Evolutionary conservation across 2,329 filamentous ascomycete species (phyloP), one percentile per base, ranked within the genome.

Genomic region (Aureobasidium sp.): DNA sequence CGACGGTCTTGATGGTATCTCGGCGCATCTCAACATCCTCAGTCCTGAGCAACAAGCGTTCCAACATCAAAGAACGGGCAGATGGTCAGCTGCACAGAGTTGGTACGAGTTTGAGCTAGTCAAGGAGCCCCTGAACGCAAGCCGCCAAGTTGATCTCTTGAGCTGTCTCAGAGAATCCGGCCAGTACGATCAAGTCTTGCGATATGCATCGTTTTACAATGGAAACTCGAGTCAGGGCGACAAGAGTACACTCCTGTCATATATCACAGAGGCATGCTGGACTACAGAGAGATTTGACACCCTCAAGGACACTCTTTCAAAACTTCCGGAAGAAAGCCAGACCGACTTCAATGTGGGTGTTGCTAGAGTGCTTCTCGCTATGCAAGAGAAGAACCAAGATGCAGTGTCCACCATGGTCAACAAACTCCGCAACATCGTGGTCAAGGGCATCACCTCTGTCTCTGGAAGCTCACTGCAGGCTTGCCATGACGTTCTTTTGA

Each of bases 101-200:
- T 99, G 95, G 94, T 97, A 96, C 72, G 92, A 99, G 71, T 85
- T 96, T 65, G 87, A 92, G 64, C 79, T 97, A 35, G 43, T 40
- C 25, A 61, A 62, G 21, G 81, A 87, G 47, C 92, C 93, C 0
- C 79, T 86, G 57, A 87, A 95, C 69, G 71, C 82, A 19, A 88
- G 95, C 60, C 81, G 89, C 13, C 92, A 96, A 70, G 79, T 89
- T 60, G 89, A 95, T 67, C 80, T 99, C 37, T 78, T 99, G 58
- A 88, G 86, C 31, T 97, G 94, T 67, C 79, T 99, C 10, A 92
- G 91, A 69, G 91, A 96, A 71, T 95, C 92, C n/a, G 94, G 93
- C 0, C 94, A 97, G 71, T 87, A 35, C 23, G 61, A 62, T 54
- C 61, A 64, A 42, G 60, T 61, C 19, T 38, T 61, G 51, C 58